Evolutionary conservation across 2,329 filamentous ascomycete genomes (phyloP).

Genomic region (Colletotrichum cereale): DNA sequence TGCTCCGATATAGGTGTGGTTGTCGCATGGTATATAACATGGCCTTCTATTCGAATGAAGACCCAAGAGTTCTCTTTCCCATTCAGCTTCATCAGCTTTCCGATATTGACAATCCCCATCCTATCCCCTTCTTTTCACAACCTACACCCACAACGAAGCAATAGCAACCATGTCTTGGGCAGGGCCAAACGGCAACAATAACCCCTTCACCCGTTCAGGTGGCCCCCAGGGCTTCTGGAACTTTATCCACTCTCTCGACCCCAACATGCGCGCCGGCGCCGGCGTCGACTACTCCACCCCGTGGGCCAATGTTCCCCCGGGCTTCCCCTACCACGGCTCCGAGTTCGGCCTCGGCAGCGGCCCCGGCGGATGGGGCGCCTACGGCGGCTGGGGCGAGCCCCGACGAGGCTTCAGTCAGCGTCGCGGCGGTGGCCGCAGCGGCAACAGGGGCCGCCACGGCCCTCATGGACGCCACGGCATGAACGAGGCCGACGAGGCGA

Average conservation of each 20-base stretch:
- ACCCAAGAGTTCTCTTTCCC: not conserved
- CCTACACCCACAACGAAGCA: not conserved
- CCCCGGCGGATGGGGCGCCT: constrained; percentile 30
- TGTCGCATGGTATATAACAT: constrained; percentile 19
- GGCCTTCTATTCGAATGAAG: not conserved
- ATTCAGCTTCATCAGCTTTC: constrained; percentile 33
- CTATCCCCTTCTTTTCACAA: not conserved
- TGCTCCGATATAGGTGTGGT: not conserved
- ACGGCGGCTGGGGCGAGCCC: constrained; percentile 30
- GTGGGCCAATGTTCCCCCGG: constrained; percentile 45
- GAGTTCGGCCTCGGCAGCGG: constrained; percentile 34
- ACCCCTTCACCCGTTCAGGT: constrained; percentile 24
- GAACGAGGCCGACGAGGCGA: constrained; percentile 33
- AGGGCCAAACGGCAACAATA: constrained; percentile 36
- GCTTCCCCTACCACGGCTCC: constrained; percentile 51
- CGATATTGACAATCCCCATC: not conserved
- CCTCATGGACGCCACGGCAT: constrained; percentile 39
- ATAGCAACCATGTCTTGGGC: constrained; percentile 40
- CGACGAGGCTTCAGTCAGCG: constrained; percentile 23
- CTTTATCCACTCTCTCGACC: constrained; percentile 52
- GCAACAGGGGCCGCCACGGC: constrained; percentile 32
- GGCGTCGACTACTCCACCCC: constrained; percentile 54
- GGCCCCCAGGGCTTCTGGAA: constrained; percentile 42
- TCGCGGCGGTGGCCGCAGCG: constrained; percentile 29
- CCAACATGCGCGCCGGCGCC: constrained; percentile 47